Evolutionary conservation across 208 protist species (phyloP).

Genomic region (Acanthamoeba castellanii): DNA sequence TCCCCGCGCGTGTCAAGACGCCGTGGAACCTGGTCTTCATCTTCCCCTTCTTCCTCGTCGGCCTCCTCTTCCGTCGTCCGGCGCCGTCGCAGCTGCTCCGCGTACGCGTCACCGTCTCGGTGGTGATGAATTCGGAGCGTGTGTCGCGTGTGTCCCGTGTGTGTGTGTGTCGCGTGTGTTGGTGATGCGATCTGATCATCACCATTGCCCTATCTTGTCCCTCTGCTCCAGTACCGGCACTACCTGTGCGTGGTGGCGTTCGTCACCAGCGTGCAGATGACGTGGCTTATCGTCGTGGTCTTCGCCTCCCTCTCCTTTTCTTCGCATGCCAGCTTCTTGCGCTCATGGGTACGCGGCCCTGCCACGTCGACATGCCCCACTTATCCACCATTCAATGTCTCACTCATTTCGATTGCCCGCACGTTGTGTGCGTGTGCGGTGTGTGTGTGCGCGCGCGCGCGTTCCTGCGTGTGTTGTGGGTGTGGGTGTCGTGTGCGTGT

Average conservation of each 20-base stretch:
- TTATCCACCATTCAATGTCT: not conserved
- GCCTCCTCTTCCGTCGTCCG: not conserved
- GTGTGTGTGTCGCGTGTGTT: not conserved
- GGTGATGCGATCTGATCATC: not conserved
- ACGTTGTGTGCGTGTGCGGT: too few relatives aligned
- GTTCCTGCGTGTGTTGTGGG: not conserved
- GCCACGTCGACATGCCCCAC: too few relatives aligned
- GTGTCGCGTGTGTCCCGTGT: not conserved
- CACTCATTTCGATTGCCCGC: not conserved
- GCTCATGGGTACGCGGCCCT: not conserved
- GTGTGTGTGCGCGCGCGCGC: not conserved
- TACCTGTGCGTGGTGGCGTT: slow-evolving; percentile 16
- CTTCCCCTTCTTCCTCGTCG: slow-evolving; percentile 49
- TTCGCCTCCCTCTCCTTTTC: slow-evolving; percentile 53
- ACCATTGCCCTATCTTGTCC: not conserved
- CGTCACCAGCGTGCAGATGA: not conserved
- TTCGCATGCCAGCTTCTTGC: not conserved
- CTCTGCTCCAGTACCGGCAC: not conserved
- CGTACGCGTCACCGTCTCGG: not conserved
- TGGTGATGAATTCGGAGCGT: too few relatives aligned
- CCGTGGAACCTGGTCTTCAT: slow-evolving; percentile 47
- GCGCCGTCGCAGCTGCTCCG: not conserved
- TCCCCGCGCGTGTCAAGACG: slow-evolving; percentile 34
- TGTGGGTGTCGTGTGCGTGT: too few relatives aligned
- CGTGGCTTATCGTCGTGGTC: not conserved